These are phyloP conservation scores for Pyrenochaeta sp. DNA, from an alignment of 2,329 filamentous ascomycete species.

Conservation along the genomic window DNA sequence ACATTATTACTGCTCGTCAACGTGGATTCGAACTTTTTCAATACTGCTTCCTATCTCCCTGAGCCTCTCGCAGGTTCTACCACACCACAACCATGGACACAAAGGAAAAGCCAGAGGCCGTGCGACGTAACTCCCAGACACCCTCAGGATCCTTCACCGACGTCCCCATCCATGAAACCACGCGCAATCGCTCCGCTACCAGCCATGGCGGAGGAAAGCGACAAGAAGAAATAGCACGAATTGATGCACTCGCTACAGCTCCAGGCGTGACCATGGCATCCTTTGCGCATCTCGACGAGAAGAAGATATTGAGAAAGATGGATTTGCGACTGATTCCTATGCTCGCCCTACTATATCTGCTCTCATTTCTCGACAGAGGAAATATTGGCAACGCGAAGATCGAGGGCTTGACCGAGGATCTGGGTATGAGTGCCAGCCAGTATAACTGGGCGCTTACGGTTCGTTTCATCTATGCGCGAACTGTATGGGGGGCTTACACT, in stretches of 20 bases:
- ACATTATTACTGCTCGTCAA: not conserved
- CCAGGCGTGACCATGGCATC: slow-evolving; percentile 36
- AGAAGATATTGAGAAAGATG: slow-evolving; percentile 53
- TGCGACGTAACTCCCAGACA: not conserved
- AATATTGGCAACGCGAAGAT: slow-evolving; percentile 56
- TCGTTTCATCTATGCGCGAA: too few species aligned
- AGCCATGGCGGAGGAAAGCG: slow-evolving; percentile 9
- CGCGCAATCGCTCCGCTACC: slow-evolving; percentile 2
- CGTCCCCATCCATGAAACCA: not conserved
- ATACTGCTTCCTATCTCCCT: not conserved
- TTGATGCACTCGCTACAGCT: slow-evolving; percentile 11
- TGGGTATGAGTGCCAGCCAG: slow-evolving; percentile 61
- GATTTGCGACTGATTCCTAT: slow-evolving; percentile 51
- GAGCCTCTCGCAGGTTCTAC: slow-evolving; percentile 5
- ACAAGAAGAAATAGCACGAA: slow-evolving; percentile 11
- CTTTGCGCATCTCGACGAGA: slow-evolving; percentile 51
- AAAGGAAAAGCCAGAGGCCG: slow-evolving; percentile 17
- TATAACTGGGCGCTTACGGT: slow-evolving; percentile 72
- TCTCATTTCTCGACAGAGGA: slow-evolving; percentile 46
- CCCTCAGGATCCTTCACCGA: not conserved
- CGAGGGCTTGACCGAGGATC: slow-evolving; percentile 40
- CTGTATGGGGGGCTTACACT: too few species aligned
- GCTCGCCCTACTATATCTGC: slow-evolving; percentile 50
- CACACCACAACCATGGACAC: not conserved
- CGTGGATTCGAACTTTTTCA: slow-evolving; percentile 17